phyloP scores from a whole-genome alignment of 768 basidiomycete species.

The Kwoniella europaea region DNA sequence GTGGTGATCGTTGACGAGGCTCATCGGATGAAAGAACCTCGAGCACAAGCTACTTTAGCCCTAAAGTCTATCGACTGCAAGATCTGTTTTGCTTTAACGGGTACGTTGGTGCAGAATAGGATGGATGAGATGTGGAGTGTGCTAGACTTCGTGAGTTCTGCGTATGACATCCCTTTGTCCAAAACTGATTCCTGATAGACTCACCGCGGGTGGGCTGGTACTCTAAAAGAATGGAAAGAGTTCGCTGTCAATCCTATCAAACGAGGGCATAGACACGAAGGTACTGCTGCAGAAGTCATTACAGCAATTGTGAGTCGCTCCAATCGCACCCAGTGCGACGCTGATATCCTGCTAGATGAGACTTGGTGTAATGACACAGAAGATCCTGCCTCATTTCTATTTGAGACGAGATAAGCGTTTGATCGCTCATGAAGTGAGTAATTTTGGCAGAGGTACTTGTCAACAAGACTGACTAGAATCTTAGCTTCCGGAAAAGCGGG shows the following conservation, averaged over 20 bases:
- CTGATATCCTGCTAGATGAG: constrained; percentile 34
- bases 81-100: constrained; percentile 83
- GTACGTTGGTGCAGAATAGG: constrained; percentile 81
- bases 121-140: constrained; percentile 92
- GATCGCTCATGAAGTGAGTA: constrained; percentile 49
- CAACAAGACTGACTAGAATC: constrained; percentile 7
- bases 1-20: constrained; percentile 76
- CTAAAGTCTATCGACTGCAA: constrained; percentile 72
- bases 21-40: constrained; percentile 82
- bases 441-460: too few relatives aligned
- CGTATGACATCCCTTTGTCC: too few relatives aligned
- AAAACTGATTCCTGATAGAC: constrained; percentile 25
- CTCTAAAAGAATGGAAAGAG: constrained; percentile 73
- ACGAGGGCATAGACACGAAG: constrained; percentile 52
- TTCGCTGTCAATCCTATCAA: constrained; percentile 63
- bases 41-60: constrained; percentile 69
- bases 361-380: constrained; percentile 64
- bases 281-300: constrained; percentile 42
- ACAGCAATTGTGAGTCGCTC: constrained; percentile 42
- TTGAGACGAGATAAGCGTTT: constrained; percentile 65
- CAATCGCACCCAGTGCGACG: neutral
- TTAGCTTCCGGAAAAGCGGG: constrained; percentile 83
- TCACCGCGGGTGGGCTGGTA: constrained; percentile 75
- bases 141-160: constrained; percentile 76
- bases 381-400: constrained; percentile 80